Conservation (phyloP, 2,329 filamentous ascomycete species). For the Parafenestella ontariensis region DNA sequence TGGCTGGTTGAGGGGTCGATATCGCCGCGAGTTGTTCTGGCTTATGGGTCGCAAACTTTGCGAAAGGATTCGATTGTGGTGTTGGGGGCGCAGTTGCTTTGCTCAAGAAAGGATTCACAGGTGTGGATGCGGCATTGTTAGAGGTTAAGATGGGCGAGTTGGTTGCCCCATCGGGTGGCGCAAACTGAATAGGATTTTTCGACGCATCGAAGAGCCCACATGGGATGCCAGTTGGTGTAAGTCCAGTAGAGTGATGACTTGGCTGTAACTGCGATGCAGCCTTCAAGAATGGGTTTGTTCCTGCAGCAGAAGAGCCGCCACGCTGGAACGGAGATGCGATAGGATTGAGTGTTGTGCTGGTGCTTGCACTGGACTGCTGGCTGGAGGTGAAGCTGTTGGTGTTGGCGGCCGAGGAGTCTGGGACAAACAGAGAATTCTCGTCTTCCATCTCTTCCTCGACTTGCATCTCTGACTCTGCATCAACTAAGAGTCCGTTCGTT, state of each 20-base stretch:
- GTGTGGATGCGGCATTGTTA: neutral
- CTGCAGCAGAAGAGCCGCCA: constrained; percentile 3
- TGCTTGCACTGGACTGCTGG: constrained; percentile 5
- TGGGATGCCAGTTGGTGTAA: constrained; percentile 6
- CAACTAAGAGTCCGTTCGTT: constrained; percentile 58
- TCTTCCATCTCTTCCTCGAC: constrained; percentile 21
- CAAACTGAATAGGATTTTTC: constrained; percentile 38
- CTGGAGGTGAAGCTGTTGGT: constrained; percentile 21
- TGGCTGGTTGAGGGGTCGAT: constrained; percentile 7
- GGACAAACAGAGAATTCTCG: constrained; percentile 52
- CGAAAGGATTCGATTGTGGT: constrained; percentile 4
- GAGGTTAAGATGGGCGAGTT: constrained; percentile 18
- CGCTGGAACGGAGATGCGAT: constrained; percentile 29
- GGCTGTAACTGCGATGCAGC: constrained; percentile 3
- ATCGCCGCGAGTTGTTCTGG: constrained; percentile 3
- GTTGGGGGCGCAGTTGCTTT: neutral
- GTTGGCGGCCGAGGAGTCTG: constrained; percentile 31
- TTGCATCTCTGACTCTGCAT: constrained; percentile 29
- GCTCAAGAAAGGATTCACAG: constrained; percentile 14
- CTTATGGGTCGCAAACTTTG: neutral
- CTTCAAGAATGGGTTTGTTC: constrained; percentile 20
- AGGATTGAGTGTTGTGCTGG: constrained; percentile 13
- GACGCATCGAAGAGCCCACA: constrained; percentile 39
- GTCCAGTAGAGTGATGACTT: neutral
- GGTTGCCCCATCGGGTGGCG: constrained; percentile 8